phyloP scores from a whole-genome alignment of 2,329 filamentous ascomycete genomes.

The Fusarium transvaalense region DNA sequence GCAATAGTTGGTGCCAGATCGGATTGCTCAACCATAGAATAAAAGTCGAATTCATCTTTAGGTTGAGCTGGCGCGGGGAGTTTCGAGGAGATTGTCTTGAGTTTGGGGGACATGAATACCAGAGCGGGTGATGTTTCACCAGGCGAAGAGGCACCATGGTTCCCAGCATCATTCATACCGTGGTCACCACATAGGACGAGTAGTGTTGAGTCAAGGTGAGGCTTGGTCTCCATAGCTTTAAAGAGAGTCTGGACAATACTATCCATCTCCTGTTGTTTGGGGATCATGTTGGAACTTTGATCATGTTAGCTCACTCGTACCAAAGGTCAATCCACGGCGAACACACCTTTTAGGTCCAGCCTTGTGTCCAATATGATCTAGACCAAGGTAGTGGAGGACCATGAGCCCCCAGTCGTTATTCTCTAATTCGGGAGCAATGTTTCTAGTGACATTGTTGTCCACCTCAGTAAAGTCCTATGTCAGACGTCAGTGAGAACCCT shows the following conservation, averaged over 20 bases:
- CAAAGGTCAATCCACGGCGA: neutral
- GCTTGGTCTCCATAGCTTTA: conserved; percentile 75
- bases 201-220: conserved; percentile 81
- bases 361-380: conserved; percentile 98
- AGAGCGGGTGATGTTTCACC: conserved; percentile 95
- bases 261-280: conserved; percentile 96
- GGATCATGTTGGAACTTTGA: conserved; percentile 84
- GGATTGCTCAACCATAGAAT: conserved; percentile 88
- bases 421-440: conserved; percentile 81
- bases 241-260: conserved; percentile 82
- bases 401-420: conserved; percentile 90
- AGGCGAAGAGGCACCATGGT: conserved; percentile 92
- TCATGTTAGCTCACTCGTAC: conserved; percentile 5
- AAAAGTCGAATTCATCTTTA: conserved; percentile 83
- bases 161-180: conserved; percentile 99
- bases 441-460: conserved; percentile 95
- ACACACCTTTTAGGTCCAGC: conserved; percentile 83
- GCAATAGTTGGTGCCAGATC: conserved; percentile 93
- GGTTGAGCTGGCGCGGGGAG: conserved; percentile 67
- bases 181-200: conserved; percentile 93
- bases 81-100: conserved; percentile 67
- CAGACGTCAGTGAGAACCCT: conserved; percentile 5
- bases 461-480: conserved; percentile 94
- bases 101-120: conserved; percentile 89
- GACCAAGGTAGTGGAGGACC: conserved; percentile 93